Base-by-base conservation (phyloP, 208 protist genomes). In the Trypanosoma avium region DNA sequence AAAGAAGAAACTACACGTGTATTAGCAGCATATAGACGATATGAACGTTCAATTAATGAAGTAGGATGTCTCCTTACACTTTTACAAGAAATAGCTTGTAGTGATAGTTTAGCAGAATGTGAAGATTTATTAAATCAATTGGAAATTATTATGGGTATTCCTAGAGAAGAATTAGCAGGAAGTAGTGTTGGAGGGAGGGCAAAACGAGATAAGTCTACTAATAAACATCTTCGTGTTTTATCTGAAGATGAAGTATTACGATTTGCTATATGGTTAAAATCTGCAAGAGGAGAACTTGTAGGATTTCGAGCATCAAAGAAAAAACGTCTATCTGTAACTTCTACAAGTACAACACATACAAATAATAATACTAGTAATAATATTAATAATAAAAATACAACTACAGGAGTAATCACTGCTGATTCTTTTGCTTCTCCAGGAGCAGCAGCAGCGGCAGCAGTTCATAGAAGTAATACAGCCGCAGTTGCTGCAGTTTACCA, bases 211-310 rank as follows among this genome's bases (percentile, higher is more conserved):
- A 32, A 36, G 15, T 2, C 5, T n/a, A 5, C n/a, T 12, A 35
- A 21, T 24, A 29, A 58, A 29, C 36, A 33, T 4, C 22, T 10
- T 35, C 67, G 59, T 21, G 46, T 58, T 12, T 50, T 73, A 6
- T 53, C 67, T 40, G 10, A 54, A 1, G 67, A 67, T n/a, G 67
- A 73, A 24, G 32, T 55, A 6, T 15, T 47, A 21, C 27, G 8
- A 7, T 63, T 73, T 43, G 47, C 50, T 24, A 54, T 52, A 17
- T 60, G 62, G 52, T 29, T 73, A 26, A 73, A 73, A 48, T 54
- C 42, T 24, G n/a, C 35, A 21, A 32, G 45, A 24, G n/a, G n/a
- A 21, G 35, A 47, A 24, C n/a, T 17, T 13, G 4, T 58, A 50
- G 35, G 1, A 26, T 29, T 36, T 10, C 32, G 24, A n/a, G 1